Conservation (phyloP, 2,329 filamentous ascomycete genomes). For the Thielaviopsis euricoi region DNA sequence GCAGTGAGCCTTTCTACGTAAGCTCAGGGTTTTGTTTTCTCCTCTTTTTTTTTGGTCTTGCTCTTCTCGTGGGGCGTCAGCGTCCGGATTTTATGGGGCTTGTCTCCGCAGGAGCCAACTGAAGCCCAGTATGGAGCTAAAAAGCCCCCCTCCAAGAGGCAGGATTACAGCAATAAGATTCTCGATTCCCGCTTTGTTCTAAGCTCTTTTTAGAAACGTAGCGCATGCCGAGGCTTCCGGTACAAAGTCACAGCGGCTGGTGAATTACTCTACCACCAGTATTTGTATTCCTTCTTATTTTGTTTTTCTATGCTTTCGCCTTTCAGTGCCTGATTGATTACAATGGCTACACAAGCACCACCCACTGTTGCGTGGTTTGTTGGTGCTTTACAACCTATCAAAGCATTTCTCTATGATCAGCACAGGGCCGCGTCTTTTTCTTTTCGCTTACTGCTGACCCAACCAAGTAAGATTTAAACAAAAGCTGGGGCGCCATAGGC, state of each 20-base stretch:
- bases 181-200: constrained; percentile 1
- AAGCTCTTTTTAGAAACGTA: neutral
- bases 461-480: neutral
- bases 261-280: neutral
- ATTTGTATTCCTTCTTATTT: too few species aligned
- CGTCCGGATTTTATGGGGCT: neutral
- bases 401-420: neutral
- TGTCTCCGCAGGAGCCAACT: too few species aligned
- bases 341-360: neutral
- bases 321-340: neutral
- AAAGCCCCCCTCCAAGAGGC: neutral
- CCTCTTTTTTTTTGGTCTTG: neutral
- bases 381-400: neutral
- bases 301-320: too few species aligned
- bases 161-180: neutral
- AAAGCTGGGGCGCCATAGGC: neutral
- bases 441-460: neutral
- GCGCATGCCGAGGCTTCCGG: constrained; percentile 5
- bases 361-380: too few species aligned
- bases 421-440: neutral
- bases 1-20: neutral
- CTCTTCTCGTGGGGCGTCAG: neutral
- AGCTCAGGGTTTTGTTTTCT: neutral
- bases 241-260: neutral
- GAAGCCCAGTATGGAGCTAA: neutral